Evolutionary conservation across 768 basidiomycete species (phyloP).

Genomic region (Pleurotus salmoneostramineus): DNA sequence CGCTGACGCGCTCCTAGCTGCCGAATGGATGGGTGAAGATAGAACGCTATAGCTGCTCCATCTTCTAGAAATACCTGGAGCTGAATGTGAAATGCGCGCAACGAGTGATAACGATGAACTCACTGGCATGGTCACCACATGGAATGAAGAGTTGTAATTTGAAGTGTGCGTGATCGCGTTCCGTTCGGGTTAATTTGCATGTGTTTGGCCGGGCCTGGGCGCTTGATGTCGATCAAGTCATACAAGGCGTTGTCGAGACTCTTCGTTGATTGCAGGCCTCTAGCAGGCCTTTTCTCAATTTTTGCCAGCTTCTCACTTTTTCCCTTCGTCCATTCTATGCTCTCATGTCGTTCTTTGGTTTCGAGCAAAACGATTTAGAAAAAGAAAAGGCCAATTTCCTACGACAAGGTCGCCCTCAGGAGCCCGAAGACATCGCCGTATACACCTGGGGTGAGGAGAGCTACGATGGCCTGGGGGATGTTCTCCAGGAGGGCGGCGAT

Average conservation of each 20-base stretch:
- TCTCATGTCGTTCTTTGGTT: constrained; percentile 82
- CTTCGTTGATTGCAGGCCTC: constrained; percentile 8
- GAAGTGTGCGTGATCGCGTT: too few species aligned
- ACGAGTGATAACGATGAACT: neutral
- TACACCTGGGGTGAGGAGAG: constrained; percentile 92
- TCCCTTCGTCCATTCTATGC: neutral
- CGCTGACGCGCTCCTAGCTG: constrained; percentile 11
- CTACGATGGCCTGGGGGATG: constrained; percentile 87
- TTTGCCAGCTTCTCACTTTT: neutral
- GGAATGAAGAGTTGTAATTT: too few species aligned
- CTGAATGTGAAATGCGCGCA: neutral
- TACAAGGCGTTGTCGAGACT: neutral
- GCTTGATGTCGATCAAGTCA: constrained; percentile 2
- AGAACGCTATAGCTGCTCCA: constrained; percentile 25
- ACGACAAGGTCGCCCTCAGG: constrained; percentile 37
- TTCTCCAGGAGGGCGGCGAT: constrained; percentile 85
- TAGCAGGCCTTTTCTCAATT: neutral
- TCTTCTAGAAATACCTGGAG: constrained; percentile 7
- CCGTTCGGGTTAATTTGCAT: neutral
- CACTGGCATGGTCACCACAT: too few species aligned
- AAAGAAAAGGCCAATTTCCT: constrained; percentile 57
- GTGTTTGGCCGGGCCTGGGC: neutral
- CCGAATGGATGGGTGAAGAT: constrained; percentile 28
- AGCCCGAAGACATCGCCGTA: constrained; percentile 80
- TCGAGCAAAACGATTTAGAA: constrained; percentile 61